phyloP scores from a whole-genome alignment of 352 stramenopile species.

The Aphanomyces astaci region DNA sequence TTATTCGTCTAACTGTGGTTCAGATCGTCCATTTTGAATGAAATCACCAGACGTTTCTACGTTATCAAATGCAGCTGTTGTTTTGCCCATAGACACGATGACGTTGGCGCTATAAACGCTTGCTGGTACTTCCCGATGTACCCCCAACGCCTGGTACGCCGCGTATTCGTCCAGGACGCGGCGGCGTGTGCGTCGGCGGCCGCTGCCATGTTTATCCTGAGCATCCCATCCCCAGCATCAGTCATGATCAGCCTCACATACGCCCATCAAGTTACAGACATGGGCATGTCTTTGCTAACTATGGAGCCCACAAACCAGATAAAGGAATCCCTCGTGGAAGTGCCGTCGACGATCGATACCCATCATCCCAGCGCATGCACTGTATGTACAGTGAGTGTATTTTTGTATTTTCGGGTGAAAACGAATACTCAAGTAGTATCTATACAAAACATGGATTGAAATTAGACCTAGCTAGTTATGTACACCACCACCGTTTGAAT shows the following conservation, averaged over 20 bases:
- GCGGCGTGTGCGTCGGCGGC: background rate
- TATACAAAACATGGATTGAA: background rate
- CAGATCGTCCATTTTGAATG: too few species aligned
- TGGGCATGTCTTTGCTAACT: background rate
- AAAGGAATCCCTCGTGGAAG: background rate
- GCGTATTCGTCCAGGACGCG: background rate
- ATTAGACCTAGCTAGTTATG: too few species aligned
- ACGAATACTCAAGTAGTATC: too few species aligned
- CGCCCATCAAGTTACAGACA: background rate
- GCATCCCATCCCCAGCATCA: background rate
- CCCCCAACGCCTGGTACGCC: background rate
- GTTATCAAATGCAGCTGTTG: too few species aligned
- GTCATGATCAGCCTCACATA: background rate
- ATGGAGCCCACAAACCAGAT: background rate
- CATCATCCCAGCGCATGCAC: too few species aligned
- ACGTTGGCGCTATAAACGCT: background rate
- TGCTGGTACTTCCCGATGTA: background rate
- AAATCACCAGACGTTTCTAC: too few species aligned
- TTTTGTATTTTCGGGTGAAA: too few species aligned
- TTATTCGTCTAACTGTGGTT: too few species aligned
- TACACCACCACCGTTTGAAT: too few species aligned
- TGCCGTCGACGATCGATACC: too few species aligned
- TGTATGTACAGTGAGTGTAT: too few species aligned
- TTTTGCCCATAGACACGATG: too few species aligned
- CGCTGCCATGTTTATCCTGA: background rate